Conservation (phyloP, 2,329 filamentous ascomycete genomes). For the Apiospora malaysiana region DNA sequence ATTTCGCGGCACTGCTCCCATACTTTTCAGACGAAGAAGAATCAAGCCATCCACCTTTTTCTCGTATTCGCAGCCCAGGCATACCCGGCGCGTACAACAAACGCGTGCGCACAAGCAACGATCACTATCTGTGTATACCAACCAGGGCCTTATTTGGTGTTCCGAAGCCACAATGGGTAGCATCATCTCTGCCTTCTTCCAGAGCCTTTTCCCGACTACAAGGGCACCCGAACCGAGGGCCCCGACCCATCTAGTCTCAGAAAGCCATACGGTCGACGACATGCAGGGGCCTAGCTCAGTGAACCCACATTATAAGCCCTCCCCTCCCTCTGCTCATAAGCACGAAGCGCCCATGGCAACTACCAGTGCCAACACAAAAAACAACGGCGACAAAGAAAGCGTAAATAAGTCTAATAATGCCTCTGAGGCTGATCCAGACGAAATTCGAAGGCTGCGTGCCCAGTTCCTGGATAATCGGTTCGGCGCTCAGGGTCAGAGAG, state of each 20-base stretch:
- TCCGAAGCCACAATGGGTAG: background rate
- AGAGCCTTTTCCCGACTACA: constrained; percentile 1
- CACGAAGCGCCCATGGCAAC: background rate
- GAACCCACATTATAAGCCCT: background rate
- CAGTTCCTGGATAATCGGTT: background rate
- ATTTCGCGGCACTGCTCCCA: background rate
- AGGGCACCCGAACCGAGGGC: background rate
- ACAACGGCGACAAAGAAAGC: background rate
- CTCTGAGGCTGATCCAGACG: background rate
- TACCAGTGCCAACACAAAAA: background rate
- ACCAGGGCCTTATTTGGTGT: background rate
- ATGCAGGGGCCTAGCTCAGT: background rate
- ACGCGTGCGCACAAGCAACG: background rate
- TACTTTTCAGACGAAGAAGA: background rate
- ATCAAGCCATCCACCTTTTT: background rate
- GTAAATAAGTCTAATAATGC: too few species aligned
- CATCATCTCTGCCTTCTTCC: constrained; percentile 7
- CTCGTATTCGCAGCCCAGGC: background rate
- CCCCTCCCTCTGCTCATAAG: background rate
- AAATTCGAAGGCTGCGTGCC: background rate
- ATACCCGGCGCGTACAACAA: background rate
- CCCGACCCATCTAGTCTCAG: background rate
- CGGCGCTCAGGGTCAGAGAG: background rate
- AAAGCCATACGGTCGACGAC: background rate
- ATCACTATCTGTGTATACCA: background rate